Percentiles rank a stretch among this genome's conserved stretches.
These are phyloP conservation scores for Aspergillus transmontanensis DNA, from an alignment of 2,329 filamentous ascomycete species.

Conservation along the genomic window DNA sequence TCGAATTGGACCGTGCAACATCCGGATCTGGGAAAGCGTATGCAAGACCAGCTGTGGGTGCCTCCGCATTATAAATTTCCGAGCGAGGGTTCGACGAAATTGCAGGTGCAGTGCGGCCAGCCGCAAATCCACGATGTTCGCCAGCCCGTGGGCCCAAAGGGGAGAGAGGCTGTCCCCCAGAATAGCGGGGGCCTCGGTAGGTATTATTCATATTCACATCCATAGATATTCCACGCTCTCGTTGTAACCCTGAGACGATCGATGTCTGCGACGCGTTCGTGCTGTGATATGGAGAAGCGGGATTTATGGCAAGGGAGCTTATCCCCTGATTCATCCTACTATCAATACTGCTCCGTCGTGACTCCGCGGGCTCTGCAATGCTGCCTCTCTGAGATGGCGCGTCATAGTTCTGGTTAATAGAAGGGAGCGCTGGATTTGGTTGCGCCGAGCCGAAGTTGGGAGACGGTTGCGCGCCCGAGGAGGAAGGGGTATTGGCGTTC, in stretches of 20 bases:
- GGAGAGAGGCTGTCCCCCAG: constrained; percentile 43
- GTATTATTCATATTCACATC: constrained; percentile 39
- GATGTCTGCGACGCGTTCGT: constrained; percentile 50
- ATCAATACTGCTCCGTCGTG: constrained; percentile 52
- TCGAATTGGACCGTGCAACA: constrained; percentile 41
- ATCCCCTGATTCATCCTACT: constrained; percentile 54
- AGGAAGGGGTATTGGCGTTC: constrained; percentile 34
- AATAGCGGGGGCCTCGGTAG: constrained; percentile 45
- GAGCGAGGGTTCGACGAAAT: constrained; percentile 53
- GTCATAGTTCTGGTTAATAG: constrained; percentile 62
- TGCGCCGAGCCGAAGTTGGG: constrained; percentile 42
- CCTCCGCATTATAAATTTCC: constrained; percentile 54
- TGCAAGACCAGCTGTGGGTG: constrained; percentile 52
- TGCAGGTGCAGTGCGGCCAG: constrained; percentile 50
- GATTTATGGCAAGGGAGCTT: constrained; percentile 50
- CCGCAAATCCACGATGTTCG: constrained; percentile 46
- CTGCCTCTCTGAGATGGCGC: constrained; percentile 48
- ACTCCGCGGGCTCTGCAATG: constrained; percentile 46
- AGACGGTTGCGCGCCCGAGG: constrained; percentile 41
- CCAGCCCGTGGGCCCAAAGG: constrained; percentile 42
- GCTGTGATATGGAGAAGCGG: constrained; percentile 51
- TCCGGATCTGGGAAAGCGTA: constrained; percentile 56
- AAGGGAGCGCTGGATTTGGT: constrained; percentile 53
- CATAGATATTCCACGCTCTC: constrained; percentile 45
- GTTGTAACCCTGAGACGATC: constrained; percentile 46